Base-by-base conservation (phyloP, 495 filamentous ascomycete genomes). In the Halenospora varia region DNA sequence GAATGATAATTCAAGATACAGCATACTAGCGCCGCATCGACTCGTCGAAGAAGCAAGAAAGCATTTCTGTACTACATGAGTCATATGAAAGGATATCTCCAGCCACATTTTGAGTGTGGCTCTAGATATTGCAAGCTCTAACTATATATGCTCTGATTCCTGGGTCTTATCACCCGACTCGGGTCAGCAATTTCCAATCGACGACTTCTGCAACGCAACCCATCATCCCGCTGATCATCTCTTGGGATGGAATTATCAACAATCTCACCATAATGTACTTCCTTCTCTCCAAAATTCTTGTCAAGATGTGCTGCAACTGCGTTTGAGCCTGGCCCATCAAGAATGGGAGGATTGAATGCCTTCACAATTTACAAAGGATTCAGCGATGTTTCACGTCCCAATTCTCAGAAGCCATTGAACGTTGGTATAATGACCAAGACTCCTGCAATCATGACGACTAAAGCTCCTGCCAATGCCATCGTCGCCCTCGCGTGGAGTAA, bases 301-400 rank as follows among this genome's bases (percentile, higher is more conserved):
- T 46, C 25, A 41, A 67, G 49, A 42, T 25, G 46, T 44, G 35
- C 25, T 23, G 41, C 25, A 24, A 40, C 29, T 22, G 60, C 60
- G 59, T 69, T 71, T 17, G 62, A 55, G 25, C 59, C 61, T 40
- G 50, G 45, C n/a, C 53, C 60, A n/a, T 49, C 29, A 47, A 71
- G 40, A 23, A 68, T 26, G 3, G 56, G 46, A n/a, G 67, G 53
- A 25, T 61, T 54, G 47, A 70, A 70, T 20, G 60, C 69, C 55
- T 66, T 67, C 17, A 63, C 69, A 17, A 62, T 66, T 60, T 71
- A 68, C 17, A 71, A 47, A 13, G 69, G 69, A 51, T 57, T 67
- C 19, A 71, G 57, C 35, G 63, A 64, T 3, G 65, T 56, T 2
- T 48, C 22, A 10, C 69, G 61, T 2, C 69, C 69, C 13, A 71